A percentile compares a stretch with the other conserved stretches of the same genome.
Evolutionary conservation across 192 early-diverging fungal genomes (phyloP).

Genomic region (Martensiomyces pterosporus): DNA sequence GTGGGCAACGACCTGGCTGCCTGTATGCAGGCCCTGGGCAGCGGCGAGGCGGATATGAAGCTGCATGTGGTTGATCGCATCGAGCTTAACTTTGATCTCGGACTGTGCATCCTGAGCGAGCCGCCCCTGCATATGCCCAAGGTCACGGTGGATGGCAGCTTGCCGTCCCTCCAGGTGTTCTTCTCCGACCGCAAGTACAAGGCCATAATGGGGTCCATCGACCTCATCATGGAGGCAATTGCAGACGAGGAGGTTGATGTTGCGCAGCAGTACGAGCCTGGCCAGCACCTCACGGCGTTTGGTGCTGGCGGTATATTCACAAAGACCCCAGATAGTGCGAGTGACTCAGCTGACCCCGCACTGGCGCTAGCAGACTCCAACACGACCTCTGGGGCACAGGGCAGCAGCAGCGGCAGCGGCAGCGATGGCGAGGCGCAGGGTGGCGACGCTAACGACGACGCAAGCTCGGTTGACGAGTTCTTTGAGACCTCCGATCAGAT

Average conservation of each 20-base stretch:
- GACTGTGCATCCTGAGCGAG: conserved; percentile 81
- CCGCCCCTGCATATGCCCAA: conserved; percentile 65
- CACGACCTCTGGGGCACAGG: no score
- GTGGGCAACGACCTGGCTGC: conserved; percentile 70
- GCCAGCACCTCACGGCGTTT: conserved; percentile 26
- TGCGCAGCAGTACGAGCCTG: conserved; percentile 41
- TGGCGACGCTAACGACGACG: background rate
- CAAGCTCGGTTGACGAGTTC: conserved; percentile 39
- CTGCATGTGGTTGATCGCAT: conserved; percentile 87
- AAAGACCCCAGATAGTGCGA: background rate
- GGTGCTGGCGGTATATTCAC: conserved; percentile 35
- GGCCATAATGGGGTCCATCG: conserved; percentile 76
- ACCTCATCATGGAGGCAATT: conserved; percentile 57
- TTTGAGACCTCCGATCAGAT: conserved; percentile 36
- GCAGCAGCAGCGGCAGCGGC: no score
- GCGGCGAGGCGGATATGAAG: conserved; percentile 45
- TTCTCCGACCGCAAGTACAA: conserved; percentile 94
- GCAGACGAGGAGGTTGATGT: conserved; percentile 45
- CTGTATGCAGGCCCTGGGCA: conserved; percentile 66
- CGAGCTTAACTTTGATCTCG: conserved; percentile 74
- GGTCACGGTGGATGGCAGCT: conserved; percentile 70
- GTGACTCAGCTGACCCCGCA: conserved; percentile 4
- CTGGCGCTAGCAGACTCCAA: background rate
- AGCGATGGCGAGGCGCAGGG: no score
- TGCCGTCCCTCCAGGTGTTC: conserved; percentile 82